phyloP scores from a whole-genome alignment of 805 yeast species.

The Lipomyces chichibuensis region DNA sequence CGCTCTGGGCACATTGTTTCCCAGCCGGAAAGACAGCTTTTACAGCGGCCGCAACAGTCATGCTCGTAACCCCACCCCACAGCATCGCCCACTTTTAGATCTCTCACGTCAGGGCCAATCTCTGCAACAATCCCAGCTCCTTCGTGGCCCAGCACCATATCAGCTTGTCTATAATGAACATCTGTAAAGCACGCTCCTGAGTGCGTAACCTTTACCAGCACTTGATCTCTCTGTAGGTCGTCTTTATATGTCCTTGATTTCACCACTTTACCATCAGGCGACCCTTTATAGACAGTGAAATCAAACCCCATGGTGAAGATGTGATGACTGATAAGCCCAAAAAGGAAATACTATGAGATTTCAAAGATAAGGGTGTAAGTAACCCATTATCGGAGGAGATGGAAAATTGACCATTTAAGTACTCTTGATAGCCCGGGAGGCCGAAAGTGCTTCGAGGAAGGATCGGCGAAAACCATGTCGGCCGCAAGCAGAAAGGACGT shows the following conservation, averaged over 20 bases:
- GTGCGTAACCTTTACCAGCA: constrained; percentile 11
- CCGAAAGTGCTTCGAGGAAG: too few relatives aligned
- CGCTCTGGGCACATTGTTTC: neutral
- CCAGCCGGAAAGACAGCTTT: constrained; percentile 1
- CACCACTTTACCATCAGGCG: constrained; percentile 4
- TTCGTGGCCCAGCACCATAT: constrained; percentile 13
- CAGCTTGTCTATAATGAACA: constrained; percentile 1
- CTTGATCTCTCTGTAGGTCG: constrained; percentile 6
- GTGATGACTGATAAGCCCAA: neutral
- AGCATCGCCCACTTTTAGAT: constrained; percentile 6
- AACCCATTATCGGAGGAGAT: too few relatives aligned
- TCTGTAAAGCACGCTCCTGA: constrained; percentile 15
- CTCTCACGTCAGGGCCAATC: constrained; percentile 1
- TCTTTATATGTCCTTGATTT: neutral
- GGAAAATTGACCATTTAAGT: too few relatives aligned
- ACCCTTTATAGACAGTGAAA: constrained; percentile 4
- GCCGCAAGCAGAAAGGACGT: too few relatives aligned
- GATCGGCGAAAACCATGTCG: too few relatives aligned
- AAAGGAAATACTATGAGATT: neutral
- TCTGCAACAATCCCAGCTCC: constrained; percentile 9
- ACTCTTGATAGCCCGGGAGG: too few relatives aligned
- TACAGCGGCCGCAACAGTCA: constrained; percentile 8
- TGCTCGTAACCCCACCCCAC: constrained; percentile 12
- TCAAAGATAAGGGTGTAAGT: too few relatives aligned
- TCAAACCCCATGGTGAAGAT: constrained; percentile 3